Evolutionary conservation across 352 stramenopile species (phyloP), one percentile per base, ranked within the genome.

Genomic region (Pythium brassicae): DNA sequence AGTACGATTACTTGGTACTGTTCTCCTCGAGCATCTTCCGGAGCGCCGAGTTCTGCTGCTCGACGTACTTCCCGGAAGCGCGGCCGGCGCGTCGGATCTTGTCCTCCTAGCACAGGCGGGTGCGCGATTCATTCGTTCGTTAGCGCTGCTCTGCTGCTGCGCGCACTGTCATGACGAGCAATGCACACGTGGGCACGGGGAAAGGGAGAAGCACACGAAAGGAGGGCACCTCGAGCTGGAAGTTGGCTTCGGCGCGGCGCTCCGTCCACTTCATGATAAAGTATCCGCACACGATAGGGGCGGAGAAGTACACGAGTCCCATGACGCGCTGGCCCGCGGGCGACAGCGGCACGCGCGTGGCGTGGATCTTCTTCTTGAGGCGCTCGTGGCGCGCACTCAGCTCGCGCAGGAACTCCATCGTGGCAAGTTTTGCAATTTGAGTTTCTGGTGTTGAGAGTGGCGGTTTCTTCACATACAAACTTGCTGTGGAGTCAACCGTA

Each of bases 201-300:
- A n/a, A 22, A 46, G 10, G 4, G 23, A n/a, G 22, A 17, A 27
- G 23, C 22, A 4, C 20, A 29, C 43, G 25, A 22, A 43, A n/a
- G 25, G 6, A 22, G 4, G 20, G 29, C 29, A 89, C 82, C 82
- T 92, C 78, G 20, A 71, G 63, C 57, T 78, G 72, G 55, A 92
- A 88, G 62, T 95, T 95, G 44, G 59, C 60, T 34, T 91, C 76
- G 11, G 87, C 83, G 27, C 68, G 74, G 48, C 71, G 63, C 52
- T 92, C 77, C 19, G 88, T 67, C 86, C 87, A 97, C 63, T 98
- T 89, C 92, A 98, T 97, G 55, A 97, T 68, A 61, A 81, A 96
- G 65, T 96, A 96, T 44, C 92, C 92, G 39, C 74, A 75, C 10
- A 97, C 64, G 42, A 98, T 71, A 0, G 92, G 92, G 40, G 89